These are phyloP conservation scores for Hyaloscypha hepaticicola DNA, from an alignment of 495 filamentous ascomycete genomes.

Conservation along the genomic window DNA sequence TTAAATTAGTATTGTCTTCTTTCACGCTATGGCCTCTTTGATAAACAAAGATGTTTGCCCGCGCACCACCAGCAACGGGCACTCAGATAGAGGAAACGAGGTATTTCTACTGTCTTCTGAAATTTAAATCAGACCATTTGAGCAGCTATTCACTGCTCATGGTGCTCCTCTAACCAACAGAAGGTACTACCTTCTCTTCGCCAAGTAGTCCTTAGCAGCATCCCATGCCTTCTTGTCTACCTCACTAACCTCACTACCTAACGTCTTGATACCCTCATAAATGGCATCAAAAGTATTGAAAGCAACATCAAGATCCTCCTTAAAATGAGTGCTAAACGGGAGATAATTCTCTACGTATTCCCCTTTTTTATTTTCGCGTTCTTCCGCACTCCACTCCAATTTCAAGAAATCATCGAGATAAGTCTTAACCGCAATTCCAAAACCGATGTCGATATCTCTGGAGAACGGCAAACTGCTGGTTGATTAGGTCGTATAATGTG, in stretches of 20 bases:
- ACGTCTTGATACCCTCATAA: slow-evolving; percentile 64
- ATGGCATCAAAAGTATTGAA: slow-evolving; percentile 84
- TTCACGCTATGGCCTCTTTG: no score
- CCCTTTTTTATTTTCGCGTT: slow-evolving; percentile 53
- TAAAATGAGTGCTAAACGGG: slow-evolving; percentile 71
- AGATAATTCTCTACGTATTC: slow-evolving; percentile 64
- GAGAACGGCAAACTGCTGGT: slow-evolving; percentile 77
- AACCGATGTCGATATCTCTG: slow-evolving; percentile 74
- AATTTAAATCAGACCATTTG: no score
- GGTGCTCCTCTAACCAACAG: no score
- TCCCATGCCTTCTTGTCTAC: slow-evolving; percentile 61
- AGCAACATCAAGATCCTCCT: slow-evolving; percentile 72
- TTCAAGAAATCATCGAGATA: slow-evolving; percentile 81
- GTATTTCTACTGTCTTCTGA: no score
- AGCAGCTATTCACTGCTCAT: no score
- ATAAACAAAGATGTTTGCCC: no score
- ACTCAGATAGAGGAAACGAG: no score
- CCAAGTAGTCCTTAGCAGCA: slow-evolving; percentile 65
- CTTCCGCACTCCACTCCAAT: slow-evolving; percentile 58
- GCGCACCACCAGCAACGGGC: no score
- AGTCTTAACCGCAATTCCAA: slow-evolving; percentile 88
- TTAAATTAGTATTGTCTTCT: no score
- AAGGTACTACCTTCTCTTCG: slow-evolving; percentile 47
- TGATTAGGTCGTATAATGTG: slow-evolving; percentile 1
- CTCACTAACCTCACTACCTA: slow-evolving; percentile 57